Conservation (phyloP, 306 rosid species). For the Malus sieversii region DNA sequence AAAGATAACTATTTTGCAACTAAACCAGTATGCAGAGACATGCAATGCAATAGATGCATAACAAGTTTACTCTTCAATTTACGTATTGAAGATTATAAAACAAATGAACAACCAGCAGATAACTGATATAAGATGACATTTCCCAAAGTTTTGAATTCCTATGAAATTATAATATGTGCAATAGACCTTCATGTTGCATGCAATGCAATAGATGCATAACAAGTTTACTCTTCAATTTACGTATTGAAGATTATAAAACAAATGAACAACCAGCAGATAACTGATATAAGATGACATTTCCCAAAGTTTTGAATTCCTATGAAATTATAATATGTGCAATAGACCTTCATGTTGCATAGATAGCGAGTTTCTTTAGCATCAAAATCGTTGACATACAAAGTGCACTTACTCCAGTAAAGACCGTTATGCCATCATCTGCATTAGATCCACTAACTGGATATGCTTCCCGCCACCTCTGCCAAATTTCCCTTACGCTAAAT, state of each 20-base stretch:
- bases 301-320: background rate
- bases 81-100: background rate
- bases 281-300: conserved; percentile 2
- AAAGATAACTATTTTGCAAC: background rate
- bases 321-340: background rate
- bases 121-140: conserved; percentile 1
- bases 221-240: background rate
- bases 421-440: conserved; percentile 52
- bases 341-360: background rate
- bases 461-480: conserved; percentile 95
- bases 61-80: background rate
- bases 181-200: background rate
- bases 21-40: background rate
- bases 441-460: conserved; percentile 59
- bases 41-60: background rate
- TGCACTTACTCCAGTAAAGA: conserved; percentile 85
- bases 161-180: background rate
- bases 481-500: conserved; percentile 85
- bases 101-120: conserved; percentile 7
- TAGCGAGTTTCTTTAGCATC: background rate
- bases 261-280: conserved; percentile 10
- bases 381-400: conserved; percentile 5
- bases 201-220: background rate
- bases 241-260: background rate
- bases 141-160: background rate